These are phyloP conservation scores for Calocybe gangraenosa DNA, from an alignment of 768 basidiomycete species.

Conservation along the genomic window DNA sequence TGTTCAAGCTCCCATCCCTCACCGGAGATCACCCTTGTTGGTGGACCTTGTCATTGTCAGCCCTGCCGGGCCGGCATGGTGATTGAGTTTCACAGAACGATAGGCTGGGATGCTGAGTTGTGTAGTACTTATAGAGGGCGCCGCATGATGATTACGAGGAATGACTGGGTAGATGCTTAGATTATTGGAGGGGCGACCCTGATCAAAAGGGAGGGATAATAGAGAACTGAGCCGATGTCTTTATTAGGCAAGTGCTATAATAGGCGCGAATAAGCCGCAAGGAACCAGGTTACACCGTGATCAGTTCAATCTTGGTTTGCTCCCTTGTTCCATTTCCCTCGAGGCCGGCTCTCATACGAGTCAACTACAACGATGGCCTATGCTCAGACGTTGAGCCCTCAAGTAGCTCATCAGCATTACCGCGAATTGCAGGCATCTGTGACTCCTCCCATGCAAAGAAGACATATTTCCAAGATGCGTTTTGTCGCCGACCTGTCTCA, in stretches of 20 bases:
- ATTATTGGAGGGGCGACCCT: too few species aligned
- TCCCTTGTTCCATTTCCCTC: slow-evolving; percentile 13
- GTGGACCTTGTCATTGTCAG: not conserved
- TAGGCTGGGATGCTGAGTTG: not conserved
- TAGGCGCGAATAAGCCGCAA: slow-evolving; percentile 14
- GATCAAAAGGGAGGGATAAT: not conserved
- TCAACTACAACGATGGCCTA: slow-evolving; percentile 32
- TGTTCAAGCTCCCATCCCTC: not conserved
- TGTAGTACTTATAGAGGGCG: not conserved
- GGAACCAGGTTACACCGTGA: slow-evolving; percentile 16
- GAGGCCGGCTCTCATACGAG: slow-evolving; percentile 16
- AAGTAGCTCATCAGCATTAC: slow-evolving; percentile 30
- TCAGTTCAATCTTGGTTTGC: slow-evolving; percentile 19
- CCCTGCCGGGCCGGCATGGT: slow-evolving; percentile 4
- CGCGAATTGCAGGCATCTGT: slow-evolving; percentile 26
- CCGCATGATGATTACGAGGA: too few species aligned
- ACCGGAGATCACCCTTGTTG: slow-evolving; percentile 5
- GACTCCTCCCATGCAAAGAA: slow-evolving; percentile 31
- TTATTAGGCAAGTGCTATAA: slow-evolving; percentile 21
- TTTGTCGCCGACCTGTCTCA: slow-evolving; percentile 82
- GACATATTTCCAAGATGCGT: slow-evolving; percentile 49
- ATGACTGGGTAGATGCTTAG: too few species aligned
- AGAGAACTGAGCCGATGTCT: slow-evolving; percentile 11
- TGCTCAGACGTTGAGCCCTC: slow-evolving; percentile 36
- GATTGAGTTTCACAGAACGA: not conserved